Conservation (phyloP, 768 basidiomycete species). For the Leccinum disarticulatum region DNA sequence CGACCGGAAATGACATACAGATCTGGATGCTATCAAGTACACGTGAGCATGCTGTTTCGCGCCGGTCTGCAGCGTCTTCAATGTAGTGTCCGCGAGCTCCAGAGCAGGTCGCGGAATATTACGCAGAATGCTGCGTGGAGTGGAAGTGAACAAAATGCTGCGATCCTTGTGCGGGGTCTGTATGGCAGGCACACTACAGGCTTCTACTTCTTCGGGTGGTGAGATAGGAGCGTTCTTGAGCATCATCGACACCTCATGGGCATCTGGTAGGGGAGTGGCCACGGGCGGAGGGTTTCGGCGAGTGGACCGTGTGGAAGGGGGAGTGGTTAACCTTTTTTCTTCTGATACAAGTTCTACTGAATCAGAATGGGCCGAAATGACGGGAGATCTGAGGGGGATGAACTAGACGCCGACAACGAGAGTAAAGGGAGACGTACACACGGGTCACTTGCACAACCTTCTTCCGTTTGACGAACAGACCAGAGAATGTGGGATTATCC, state of each 20-base stretch:
- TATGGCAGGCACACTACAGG: not conserved
- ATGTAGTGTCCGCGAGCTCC: conserved; percentile 21
- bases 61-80: conserved; percentile 22
- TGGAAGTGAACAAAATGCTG: conserved; percentile 18
- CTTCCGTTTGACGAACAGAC: conserved; percentile 47
- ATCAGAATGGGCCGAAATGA: conserved; percentile 18
- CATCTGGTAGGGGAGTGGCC: conserved; percentile 49
- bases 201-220: conserved; percentile 29
- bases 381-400: conserved; percentile 13
- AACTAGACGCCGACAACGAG: not conserved
- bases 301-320: conserved; percentile 20
- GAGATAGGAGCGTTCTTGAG: conserved; percentile 46
- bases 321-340: conserved; percentile 17
- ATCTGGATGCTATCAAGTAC: conserved; percentile 26
- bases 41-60: conserved; percentile 19
- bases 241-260: conserved; percentile 51
- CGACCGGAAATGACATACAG: conserved; percentile 20
- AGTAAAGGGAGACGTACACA: conserved; percentile 11
- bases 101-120: conserved; percentile 21
- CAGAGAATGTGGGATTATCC: conserved; percentile 56
- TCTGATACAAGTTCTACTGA: conserved; percentile 13
- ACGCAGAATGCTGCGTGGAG: conserved; percentile 30
- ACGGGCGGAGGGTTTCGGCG: conserved; percentile 34
- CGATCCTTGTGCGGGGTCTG: conserved; percentile 22
- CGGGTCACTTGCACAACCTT: conserved; percentile 26